These are phyloP conservation scores for Leishmania arabica DNA, from an alignment of 208 protist species.

Conservation along the genomic window DNA sequence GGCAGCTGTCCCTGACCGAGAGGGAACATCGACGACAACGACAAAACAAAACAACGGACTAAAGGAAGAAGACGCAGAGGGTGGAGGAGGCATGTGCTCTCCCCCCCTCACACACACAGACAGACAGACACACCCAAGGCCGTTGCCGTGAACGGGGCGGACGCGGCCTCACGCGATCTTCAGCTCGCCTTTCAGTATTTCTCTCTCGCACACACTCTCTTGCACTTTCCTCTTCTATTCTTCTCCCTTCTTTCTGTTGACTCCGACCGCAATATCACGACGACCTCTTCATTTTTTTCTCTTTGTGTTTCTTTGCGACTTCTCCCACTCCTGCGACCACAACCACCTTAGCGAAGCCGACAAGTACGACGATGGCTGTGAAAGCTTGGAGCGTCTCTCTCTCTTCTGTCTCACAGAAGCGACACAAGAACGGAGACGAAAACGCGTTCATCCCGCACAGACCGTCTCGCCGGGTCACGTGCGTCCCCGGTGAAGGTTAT, in stretches of 20 bases:
- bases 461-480: not conserved
- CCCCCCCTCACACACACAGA: not conserved
- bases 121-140: not conserved
- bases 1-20: not conserved
- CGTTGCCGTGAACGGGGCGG: not conserved
- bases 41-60: not conserved
- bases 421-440: not conserved
- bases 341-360: not conserved
- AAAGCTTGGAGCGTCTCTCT: not conserved
- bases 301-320: not conserved
- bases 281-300: not conserved
- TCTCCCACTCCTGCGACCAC: not conserved
- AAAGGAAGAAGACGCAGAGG: not conserved
- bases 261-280: not conserved
- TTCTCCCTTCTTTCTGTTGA: not conserved
- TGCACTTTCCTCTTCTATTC: not conserved
- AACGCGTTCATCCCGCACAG: not conserved
- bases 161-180: not conserved
- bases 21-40: not conserved
- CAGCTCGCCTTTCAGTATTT: not conserved
- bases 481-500: not conserved
- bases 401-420: not conserved
- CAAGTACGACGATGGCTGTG: not conserved
- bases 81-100: not conserved
- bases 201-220: not conserved